Base-by-base conservation (phyloP, 1,139 yeast genomes). In the Nadsonia starkeyi-henricii region DNA sequence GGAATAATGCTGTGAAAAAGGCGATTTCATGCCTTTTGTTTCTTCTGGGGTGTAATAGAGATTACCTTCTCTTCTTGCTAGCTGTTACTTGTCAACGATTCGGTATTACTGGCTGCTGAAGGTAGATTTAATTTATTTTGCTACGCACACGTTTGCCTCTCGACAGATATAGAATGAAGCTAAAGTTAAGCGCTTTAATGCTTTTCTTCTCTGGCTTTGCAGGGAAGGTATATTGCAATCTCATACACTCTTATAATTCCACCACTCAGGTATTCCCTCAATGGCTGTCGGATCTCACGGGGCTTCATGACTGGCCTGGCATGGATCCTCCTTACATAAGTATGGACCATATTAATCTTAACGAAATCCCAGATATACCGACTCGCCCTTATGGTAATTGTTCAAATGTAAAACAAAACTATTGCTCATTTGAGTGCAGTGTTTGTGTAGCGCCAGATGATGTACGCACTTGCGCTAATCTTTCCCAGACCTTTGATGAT, bases 401-500 rank as follows among this genome's bases (percentile, higher is more conserved):
- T 62, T 69, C 72, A 1, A 55, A 57, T 0, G 72, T 71, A 13
- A 65, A 70, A 2, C 62, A 75, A 47, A 65, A 66, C 15, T 70
- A 74, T 26, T 88, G 97, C 61, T 82, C 95, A 0, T 88, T 85
- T 67, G 96, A 88, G 62, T 88, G 97, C 62, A 75, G 72, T 62
- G 76, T 81, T 55, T 88, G 96, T 65, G 77, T 80, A 18, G 75
- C 80, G n/a, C 72, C 68, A 43, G 94, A 84, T 62, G 97, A 88
- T 59, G 77, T 84, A 4, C 75, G 71, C 57, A 77, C 91, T 1
- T 88, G 96, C 62, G 77, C 82, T 1, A 50, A 55, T 8, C 53
- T 89, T 45, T 78, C 89, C 0, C 97, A 89, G 64, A 82, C 95
- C 0, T 89, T 89, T 65, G 98, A 89, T 62, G 97, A 91, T 63